Conservation (phyloP, 225 moss, liverwort and hornwort species). For the Sphagnum tenellum region DNA sequence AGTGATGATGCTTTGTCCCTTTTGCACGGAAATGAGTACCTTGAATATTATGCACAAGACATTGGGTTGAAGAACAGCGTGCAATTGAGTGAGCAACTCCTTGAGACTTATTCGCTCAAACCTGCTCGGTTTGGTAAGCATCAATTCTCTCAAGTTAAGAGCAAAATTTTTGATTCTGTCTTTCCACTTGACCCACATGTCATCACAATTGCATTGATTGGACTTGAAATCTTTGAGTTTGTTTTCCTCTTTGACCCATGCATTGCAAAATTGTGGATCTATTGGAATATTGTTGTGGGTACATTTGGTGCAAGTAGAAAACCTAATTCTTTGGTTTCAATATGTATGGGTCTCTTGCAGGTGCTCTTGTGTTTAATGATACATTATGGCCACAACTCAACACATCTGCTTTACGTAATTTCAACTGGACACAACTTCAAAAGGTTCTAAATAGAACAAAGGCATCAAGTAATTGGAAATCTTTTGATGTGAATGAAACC, state of each 20-base stretch:
- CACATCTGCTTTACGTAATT: constrained; percentile 38
- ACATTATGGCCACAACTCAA: constrained; percentile 72
- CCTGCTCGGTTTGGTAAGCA: constrained; percentile 80
- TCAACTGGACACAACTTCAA: constrained; percentile 47
- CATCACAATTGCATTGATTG: too few relatives aligned
- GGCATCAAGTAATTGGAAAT: constrained; percentile 11
- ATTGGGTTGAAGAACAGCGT: constrained; percentile 46
- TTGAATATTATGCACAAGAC: constrained; percentile 39
- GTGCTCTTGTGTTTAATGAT: constrained; percentile 87
- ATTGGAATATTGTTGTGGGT: too few relatives aligned
- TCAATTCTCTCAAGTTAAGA: not conserved
- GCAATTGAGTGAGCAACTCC: constrained; percentile 67
- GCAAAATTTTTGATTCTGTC: not conserved
- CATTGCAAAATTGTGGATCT: too few relatives aligned
- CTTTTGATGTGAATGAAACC: constrained; percentile 27
- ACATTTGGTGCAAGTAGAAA: not conserved
- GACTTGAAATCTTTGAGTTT: too few relatives aligned
- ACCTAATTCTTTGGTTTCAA: not conserved
- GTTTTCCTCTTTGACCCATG: too few relatives aligned
- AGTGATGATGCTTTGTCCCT: constrained; percentile 14
- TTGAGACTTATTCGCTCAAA: constrained; percentile 37
- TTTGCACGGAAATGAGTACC: constrained; percentile 36
- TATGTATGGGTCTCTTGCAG: constrained; percentile 20
- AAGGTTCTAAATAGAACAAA: constrained; percentile 19
- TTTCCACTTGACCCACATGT: not conserved